phyloP scores from a whole-genome alignment of 164 flowering plant genomes.

The Piper betle region DNA sequence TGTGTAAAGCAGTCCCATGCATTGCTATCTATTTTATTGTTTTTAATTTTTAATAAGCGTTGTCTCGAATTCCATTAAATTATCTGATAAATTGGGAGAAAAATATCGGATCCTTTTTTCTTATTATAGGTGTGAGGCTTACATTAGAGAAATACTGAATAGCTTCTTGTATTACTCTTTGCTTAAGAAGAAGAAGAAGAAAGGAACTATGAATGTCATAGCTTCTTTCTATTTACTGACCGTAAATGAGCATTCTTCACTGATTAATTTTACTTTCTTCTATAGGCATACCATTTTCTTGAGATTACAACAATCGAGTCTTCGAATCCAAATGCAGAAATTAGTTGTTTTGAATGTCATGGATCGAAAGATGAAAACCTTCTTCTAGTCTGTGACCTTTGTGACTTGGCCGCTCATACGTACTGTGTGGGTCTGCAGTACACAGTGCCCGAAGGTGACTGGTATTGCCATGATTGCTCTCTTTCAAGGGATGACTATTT shows the following conservation, averaged over 20 bases:
- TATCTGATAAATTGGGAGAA: too few species aligned
- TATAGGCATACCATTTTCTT: slow-evolving; percentile 33
- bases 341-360: slow-evolving; percentile 38
- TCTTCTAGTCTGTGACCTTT: slow-evolving; percentile 63
- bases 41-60: too few species aligned
- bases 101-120: too few species aligned
- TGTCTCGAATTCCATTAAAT: too few species aligned
- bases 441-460: slow-evolving; percentile 74
- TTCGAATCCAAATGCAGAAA: slow-evolving; percentile 35
- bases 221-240: too few species aligned
- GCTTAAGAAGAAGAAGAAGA: too few species aligned
- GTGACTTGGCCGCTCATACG: slow-evolving; percentile 67
- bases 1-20: too few species aligned
- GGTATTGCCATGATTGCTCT: slow-evolving; percentile 67
- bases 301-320: slow-evolving; percentile 32
- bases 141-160: too few species aligned
- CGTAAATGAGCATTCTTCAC: neutral
- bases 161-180: too few species aligned
- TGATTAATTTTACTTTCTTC: neutral
- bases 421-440: slow-evolving; percentile 69
- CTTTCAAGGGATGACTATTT: slow-evolving; percentile 35
- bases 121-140: too few species aligned
- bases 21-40: too few species aligned
- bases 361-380: slow-evolving; percentile 34
- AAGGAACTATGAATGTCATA: too few species aligned